These are phyloP conservation scores for Rubus parviflorus DNA, from an alignment of 306 rosid genomes.

Conservation along the genomic window DNA sequence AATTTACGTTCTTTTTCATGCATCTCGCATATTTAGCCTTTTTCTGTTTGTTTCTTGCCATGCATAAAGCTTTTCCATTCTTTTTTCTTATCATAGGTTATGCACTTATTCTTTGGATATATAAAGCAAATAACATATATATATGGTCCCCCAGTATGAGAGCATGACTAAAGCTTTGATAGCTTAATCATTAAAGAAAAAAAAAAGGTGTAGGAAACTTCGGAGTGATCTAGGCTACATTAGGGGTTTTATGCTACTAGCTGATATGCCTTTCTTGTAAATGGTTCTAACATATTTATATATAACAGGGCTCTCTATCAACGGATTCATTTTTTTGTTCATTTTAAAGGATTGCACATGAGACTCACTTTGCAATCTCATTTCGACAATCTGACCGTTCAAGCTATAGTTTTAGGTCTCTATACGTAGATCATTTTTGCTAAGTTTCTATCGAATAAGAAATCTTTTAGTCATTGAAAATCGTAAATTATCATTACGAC, in stretches of 20 bases:
- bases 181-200: not conserved
- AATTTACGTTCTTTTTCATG: not conserved
- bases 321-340: no score
- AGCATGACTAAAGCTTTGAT: not conserved
- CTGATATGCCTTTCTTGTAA: slow-evolving; percentile 10
- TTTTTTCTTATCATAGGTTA: not conserved
- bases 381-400: no score
- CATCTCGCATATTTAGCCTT: not conserved
- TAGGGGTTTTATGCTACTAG: not conserved
- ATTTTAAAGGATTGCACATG: no score
- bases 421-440: no score
- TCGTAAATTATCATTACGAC: no score
- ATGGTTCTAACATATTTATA: not conserved
- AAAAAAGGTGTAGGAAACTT: not conserved
- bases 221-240: not conserved
- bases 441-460: no score
- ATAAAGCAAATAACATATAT: not conserved
- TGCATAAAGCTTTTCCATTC: not conserved
- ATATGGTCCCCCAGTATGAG: slow-evolving; percentile 1
- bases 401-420: no score
- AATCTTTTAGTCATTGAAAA: no score
- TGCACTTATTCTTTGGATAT: slow-evolving; percentile 12
- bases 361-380: no score
- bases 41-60: slow-evolving; percentile 3
- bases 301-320: no score